Conservation (phyloP, 306 rosid species). For the Heteromeles arbutifolia region DNA sequence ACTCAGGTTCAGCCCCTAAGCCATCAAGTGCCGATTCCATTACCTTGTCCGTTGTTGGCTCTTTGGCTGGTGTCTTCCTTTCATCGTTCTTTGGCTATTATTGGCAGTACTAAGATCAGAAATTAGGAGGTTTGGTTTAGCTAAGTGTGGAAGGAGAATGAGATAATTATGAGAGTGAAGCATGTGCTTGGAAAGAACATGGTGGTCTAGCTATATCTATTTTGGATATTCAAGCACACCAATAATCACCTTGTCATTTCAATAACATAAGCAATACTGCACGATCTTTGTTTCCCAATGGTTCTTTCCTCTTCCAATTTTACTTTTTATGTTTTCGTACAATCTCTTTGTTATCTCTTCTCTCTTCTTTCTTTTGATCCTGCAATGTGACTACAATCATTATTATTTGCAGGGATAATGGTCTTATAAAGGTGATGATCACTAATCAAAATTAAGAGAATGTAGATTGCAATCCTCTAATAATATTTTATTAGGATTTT, state of each 20-base stretch:
- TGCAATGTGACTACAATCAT: background rate
- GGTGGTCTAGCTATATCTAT: background rate
- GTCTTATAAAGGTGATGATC: background rate
- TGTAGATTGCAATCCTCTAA: too few species aligned
- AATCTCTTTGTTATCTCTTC: background rate
- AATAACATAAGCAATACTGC: background rate
- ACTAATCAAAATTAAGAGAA: background rate
- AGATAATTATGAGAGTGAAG: background rate
- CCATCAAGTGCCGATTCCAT: slow-evolving; percentile 32
- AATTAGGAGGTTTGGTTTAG: background rate
- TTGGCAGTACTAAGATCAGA: background rate
- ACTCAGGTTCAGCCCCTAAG: slow-evolving; percentile 16
- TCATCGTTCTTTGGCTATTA: slow-evolving; percentile 38
- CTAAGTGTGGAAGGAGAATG: background rate
- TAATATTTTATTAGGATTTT: too few species aligned
- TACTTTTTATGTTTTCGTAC: background rate
- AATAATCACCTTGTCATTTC: background rate
- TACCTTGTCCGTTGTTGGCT: slow-evolving; percentile 37
- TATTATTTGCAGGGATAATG: background rate
- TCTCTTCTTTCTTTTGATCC: background rate
- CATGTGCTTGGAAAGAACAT: background rate
- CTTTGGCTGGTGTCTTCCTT: slow-evolving; percentile 45
- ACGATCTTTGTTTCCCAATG: background rate
- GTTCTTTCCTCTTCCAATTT: background rate
- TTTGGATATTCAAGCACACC: background rate